These are phyloP conservation scores for Arthrobotrys sphaeroides DNA, from an alignment of 2,329 filamentous ascomycete species.

Conservation along the genomic window DNA sequence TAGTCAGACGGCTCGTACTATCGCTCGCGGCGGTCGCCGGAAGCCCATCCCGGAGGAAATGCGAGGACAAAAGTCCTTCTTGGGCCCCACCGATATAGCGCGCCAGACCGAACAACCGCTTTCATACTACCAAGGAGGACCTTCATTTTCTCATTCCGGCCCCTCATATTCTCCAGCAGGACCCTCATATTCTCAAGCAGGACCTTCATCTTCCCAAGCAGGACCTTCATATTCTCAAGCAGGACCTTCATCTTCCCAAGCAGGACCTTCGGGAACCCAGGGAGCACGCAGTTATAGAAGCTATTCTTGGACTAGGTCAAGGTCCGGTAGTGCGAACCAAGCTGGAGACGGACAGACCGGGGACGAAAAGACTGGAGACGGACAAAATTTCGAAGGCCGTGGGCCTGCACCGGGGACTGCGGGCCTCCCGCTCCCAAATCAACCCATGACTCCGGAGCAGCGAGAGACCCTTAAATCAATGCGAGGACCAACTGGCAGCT, in stretches of 20 bases:
- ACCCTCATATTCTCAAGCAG: too few species aligned
- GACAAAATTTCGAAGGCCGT: not conserved
- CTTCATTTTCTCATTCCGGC: too few species aligned
- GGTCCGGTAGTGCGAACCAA: not conserved
- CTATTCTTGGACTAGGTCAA: not conserved
- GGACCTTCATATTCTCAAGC: not conserved
- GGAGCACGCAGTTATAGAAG: not conserved
- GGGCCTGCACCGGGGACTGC: not conserved
- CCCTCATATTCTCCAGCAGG: too few species aligned
- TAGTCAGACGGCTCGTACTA: conserved; percentile 10
- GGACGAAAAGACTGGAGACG: conserved; percentile 1
- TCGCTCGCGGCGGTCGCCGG: conserved; percentile 12
- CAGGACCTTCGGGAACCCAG: not conserved
- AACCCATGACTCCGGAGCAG: not conserved
- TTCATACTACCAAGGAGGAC: too few species aligned
- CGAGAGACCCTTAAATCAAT: not conserved
- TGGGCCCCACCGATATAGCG: not conserved
- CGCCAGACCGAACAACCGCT: not conserved
- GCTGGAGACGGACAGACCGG: not conserved
- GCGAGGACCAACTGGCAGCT: conserved; percentile 35
- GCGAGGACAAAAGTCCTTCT: not conserved
- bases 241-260: not conserved
- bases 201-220: too few species aligned
- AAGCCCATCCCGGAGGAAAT: not conserved
- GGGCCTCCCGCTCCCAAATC: not conserved